Percentiles rank a stretch among this genome's conserved stretches.
These are phyloP conservation scores for Ophiostoma sp. DNA, from an alignment of 2,329 filamentous ascomycete genomes.

Conservation along the genomic window DNA sequence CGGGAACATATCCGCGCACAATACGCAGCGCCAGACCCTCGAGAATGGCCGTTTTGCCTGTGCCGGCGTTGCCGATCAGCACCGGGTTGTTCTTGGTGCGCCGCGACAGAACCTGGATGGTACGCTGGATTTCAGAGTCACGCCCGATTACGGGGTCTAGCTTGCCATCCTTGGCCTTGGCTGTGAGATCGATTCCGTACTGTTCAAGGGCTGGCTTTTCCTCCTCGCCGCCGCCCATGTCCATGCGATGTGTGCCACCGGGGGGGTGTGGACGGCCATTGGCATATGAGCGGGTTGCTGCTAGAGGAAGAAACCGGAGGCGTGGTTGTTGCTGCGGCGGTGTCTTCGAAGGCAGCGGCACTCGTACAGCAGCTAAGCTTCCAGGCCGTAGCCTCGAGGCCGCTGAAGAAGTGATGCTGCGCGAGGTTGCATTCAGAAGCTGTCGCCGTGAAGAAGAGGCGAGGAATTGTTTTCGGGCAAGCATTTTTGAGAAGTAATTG, in stretches of 20 bases:
- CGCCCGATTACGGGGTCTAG: slow-evolving; percentile 93
- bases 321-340: not conserved
- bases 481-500: not conserved
- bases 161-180: slow-evolving; percentile 77
- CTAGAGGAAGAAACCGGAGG: slow-evolving; percentile 35
- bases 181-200: slow-evolving; percentile 86
- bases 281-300: slow-evolving; percentile 51
- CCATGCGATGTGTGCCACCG: slow-evolving; percentile 90
- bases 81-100: slow-evolving; percentile 96
- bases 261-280: slow-evolving; percentile 78
- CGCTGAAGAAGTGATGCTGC: slow-evolving; percentile 1
- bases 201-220: slow-evolving; percentile 86
- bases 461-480: not conserved
- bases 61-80: slow-evolving; percentile 84
- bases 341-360: not conserved
- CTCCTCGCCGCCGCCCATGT: slow-evolving; percentile 65
- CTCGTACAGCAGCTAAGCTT: not conserved
- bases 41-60: slow-evolving; percentile 88
- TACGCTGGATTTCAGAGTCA: slow-evolving; percentile 85
- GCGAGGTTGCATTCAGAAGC: slow-evolving; percentile 6
- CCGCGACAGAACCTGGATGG: slow-evolving; percentile 87
- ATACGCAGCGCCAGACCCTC: slow-evolving; percentile 89
- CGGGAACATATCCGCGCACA: slow-evolving; percentile 85
- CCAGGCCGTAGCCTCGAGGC: not conserved
- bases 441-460: not conserved